Conservation (phyloP, 345 rosid genomes). For the Excoecaria cochinchinensis region DNA sequence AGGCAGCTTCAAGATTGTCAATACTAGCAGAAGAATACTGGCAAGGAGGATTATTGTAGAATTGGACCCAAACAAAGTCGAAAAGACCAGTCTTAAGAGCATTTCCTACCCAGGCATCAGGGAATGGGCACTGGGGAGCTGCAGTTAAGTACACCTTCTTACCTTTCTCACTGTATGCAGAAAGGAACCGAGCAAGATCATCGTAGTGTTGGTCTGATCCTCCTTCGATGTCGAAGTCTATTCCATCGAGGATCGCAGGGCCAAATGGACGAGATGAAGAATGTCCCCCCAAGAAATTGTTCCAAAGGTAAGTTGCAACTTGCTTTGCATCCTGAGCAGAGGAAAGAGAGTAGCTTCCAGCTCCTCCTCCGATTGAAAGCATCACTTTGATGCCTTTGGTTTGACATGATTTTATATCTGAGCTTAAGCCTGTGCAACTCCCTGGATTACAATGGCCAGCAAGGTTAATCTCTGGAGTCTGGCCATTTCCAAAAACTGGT, state of each 20-base stretch:
- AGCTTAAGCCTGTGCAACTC: constrained; percentile 13
- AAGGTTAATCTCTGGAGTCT: constrained; percentile 11
- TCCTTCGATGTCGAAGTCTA: constrained; percentile 15
- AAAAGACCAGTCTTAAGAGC: constrained; percentile 12
- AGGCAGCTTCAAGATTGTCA: constrained; percentile 1
- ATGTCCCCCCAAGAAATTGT: constrained; percentile 15
- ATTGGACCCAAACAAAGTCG: constrained; percentile 14
- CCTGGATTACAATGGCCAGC: constrained; percentile 17
- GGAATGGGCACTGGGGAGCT: constrained; percentile 17
- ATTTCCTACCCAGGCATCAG: constrained; percentile 11
- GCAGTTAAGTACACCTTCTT: constrained; percentile 7
- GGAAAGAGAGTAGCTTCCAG: constrained; percentile 2
- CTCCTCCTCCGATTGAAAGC: constrained; percentile 16
- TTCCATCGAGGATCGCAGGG: constrained; percentile 7
- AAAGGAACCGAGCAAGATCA: constrained; percentile 15
- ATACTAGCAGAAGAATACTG: constrained; percentile 6
- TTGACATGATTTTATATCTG: constrained; percentile 18
- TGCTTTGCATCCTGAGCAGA: constrained; percentile 23
- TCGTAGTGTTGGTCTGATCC: constrained; percentile 1
- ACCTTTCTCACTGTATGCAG: constrained; percentile 14
- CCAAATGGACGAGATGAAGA: constrained; percentile 10
- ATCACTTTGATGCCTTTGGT: constrained; percentile 15
- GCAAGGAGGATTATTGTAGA: constrained; percentile 12
- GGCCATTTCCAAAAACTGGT: constrained; percentile 13
- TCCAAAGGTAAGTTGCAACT: constrained; percentile 18